Percentiles rank a stretch among this genome's conserved stretches.
phyloP scores from a whole-genome alignment of 257 asterid species.

The Eustoma russellianum region DNA sequence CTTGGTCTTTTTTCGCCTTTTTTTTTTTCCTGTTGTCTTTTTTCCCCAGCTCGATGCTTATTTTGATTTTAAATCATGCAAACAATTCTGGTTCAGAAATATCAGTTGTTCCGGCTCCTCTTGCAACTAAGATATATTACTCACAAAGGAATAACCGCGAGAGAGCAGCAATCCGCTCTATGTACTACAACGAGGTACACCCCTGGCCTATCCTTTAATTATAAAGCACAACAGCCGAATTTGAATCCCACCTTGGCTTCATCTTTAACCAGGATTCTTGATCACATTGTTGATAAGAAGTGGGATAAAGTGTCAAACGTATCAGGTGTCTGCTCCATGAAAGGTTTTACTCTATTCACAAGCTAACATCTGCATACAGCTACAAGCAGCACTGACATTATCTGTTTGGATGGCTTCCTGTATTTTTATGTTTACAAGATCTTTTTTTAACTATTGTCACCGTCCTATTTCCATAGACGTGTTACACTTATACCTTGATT shows the following conservation, averaged over 20 bases:
- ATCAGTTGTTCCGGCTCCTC: conserved; percentile 68
- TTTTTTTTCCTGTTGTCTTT: too few species aligned
- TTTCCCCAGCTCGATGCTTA: not conserved
- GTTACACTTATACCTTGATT: too few species aligned
- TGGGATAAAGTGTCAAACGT: conserved; percentile 32
- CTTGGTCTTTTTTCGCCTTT: too few species aligned
- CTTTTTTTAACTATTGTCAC: too few species aligned
- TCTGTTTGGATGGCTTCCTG: too few species aligned
- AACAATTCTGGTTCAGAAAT: conserved; percentile 19
- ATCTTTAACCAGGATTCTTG: conserved; percentile 29
- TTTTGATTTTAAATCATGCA: conserved; percentile 6
- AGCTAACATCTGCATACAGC: too few species aligned
- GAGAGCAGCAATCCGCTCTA: conserved; percentile 49
- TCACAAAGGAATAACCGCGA: conserved; percentile 56
- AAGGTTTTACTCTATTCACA: too few species aligned
- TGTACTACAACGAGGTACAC: conserved; percentile 42
- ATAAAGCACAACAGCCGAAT: conserved; percentile 31
- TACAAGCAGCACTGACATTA: too few species aligned
- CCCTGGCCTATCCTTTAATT: conserved; percentile 24
- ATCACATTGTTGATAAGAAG: conserved; percentile 30
- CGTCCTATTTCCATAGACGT: conserved; percentile 8
- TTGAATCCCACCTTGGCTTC: conserved; percentile 24
- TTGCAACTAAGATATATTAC: conserved; percentile 83
- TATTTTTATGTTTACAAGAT: not conserved
- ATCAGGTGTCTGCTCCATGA: not conserved